phyloP scores from a whole-genome alignment of 169 alveolate genomes.

The Ichthyophthirius multifiliis region DNA sequence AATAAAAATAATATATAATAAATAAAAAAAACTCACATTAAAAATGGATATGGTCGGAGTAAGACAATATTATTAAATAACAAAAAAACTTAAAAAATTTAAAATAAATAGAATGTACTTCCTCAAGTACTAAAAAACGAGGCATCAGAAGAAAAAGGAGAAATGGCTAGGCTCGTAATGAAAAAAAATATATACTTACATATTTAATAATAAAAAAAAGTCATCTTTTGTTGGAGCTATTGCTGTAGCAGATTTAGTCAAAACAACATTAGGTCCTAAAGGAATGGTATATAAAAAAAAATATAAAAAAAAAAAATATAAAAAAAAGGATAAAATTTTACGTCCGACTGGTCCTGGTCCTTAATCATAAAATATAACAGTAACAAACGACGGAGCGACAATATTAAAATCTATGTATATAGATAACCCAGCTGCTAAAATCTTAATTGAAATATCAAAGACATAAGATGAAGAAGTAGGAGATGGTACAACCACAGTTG shows the following conservation, averaged over 20 bases:
- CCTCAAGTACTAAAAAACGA: slow-evolving; percentile 94
- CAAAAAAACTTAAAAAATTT: neutral
- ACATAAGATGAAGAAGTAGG: slow-evolving; percentile 86
- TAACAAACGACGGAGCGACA: slow-evolving; percentile 99
- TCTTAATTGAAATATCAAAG: slow-evolving; percentile 85
- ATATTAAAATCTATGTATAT: slow-evolving; percentile 96
- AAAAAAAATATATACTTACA: neutral
- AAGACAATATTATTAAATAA: neutral
- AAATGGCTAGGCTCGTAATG: slow-evolving; percentile 90
- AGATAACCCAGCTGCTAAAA: slow-evolving; percentile 99
- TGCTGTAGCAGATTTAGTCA: slow-evolving; percentile 99
- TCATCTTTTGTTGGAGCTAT: slow-evolving; percentile 98
- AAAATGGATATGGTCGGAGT: slow-evolving; percentile 16
- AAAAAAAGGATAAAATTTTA: slow-evolving; percentile 51
- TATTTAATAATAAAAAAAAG: slow-evolving; percentile 22
- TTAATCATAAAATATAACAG: slow-evolving; percentile 81
- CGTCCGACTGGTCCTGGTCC: slow-evolving; percentile 72
- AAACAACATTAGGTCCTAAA: slow-evolving; percentile 98
- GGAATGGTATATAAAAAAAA: slow-evolving; percentile 92
- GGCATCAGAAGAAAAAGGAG: slow-evolving; percentile 95
- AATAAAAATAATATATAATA: no score
- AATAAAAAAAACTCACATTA: no score
- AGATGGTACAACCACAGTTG: slow-evolving; percentile 89
- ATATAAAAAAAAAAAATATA: no score
- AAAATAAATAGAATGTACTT: slow-evolving; percentile 64